Conservation (phyloP, 805 yeast genomes). For the Kluyveromyces siamensis region DNA sequence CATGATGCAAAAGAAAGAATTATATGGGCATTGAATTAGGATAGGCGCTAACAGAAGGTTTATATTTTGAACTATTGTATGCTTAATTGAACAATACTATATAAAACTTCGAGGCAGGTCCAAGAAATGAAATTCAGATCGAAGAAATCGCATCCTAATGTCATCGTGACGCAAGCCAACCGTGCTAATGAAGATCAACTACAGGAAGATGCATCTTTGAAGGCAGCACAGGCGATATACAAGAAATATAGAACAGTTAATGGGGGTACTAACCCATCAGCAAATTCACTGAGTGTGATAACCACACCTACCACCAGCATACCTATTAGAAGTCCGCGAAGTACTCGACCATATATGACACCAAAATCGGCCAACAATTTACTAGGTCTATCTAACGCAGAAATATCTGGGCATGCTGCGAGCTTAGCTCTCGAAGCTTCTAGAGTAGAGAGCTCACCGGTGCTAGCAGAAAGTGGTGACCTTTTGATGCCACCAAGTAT, state of each 20-base stretch:
- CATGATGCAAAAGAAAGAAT: neutral
- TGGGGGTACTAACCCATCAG: neutral
- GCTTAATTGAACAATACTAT: neutral
- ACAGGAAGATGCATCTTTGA: constrained; percentile 13
- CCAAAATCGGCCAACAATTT: neutral
- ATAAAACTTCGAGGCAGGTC: neutral
- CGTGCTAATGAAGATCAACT: constrained; percentile 4
- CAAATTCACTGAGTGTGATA: neutral
- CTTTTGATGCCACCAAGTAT: neutral
- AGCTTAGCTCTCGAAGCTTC: neutral
- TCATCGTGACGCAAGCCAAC: neutral
- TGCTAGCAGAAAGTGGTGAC: neutral
- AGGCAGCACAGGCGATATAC: constrained; percentile 25
- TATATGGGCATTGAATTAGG: neutral
- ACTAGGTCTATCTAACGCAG: neutral
- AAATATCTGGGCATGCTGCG: neutral
- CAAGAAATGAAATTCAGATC: constrained; percentile 4
- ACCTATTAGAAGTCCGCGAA: neutral
- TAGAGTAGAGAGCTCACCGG: neutral
- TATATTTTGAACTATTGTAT: neutral
- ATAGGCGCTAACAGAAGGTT: neutral
- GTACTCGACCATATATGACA: neutral
- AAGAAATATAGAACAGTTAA: constrained; percentile 13
- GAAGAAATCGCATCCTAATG: neutral
- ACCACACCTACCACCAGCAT: neutral